Evolutionary conservation across 495 filamentous ascomycete species (phyloP).

Genomic region (Xylaria scruposa): DNA sequence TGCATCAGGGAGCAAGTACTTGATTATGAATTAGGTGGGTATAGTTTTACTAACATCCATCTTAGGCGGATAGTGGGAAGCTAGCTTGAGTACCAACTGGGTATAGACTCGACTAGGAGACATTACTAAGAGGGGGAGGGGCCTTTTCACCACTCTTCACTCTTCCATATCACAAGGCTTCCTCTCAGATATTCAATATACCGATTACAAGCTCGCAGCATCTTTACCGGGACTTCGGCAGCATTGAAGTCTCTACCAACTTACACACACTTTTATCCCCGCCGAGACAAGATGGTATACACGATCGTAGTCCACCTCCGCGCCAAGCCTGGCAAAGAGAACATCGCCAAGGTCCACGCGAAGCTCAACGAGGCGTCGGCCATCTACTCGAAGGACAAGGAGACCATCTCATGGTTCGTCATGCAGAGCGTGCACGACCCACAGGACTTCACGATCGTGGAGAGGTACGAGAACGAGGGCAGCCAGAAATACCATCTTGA

Average conservation of each 20-base stretch:
- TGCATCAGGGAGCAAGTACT: neutral
- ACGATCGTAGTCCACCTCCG: constrained; percentile 67
- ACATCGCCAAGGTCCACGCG: constrained; percentile 66
- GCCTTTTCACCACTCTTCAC: constrained; percentile 1
- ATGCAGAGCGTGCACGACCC: constrained; percentile 69
- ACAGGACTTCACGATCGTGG: constrained; percentile 72
- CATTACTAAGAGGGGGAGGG: neutral
- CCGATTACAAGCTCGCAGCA: constrained; percentile 2
- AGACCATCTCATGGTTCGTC: constrained; percentile 71
- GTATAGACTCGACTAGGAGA: neutral
- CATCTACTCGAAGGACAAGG: constrained; percentile 70
- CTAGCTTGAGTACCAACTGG: neutral
- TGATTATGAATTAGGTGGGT: neutral
- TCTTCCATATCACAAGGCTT: neutral
- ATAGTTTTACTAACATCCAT: neutral
- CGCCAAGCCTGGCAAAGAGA: constrained; percentile 61
- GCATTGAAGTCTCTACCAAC: neutral
- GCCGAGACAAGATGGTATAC: constrained; percentile 56
- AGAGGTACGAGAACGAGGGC: constrained; percentile 66
- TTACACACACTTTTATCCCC: neutral
- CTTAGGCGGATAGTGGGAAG: neutral
- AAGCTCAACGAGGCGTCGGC: constrained; percentile 71
- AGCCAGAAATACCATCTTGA: constrained; percentile 68
- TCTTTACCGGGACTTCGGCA: neutral
- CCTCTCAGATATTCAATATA: neutral